Conservation (phyloP, 163 green algal genomes). For the Scenedesmus sp. region DNA sequence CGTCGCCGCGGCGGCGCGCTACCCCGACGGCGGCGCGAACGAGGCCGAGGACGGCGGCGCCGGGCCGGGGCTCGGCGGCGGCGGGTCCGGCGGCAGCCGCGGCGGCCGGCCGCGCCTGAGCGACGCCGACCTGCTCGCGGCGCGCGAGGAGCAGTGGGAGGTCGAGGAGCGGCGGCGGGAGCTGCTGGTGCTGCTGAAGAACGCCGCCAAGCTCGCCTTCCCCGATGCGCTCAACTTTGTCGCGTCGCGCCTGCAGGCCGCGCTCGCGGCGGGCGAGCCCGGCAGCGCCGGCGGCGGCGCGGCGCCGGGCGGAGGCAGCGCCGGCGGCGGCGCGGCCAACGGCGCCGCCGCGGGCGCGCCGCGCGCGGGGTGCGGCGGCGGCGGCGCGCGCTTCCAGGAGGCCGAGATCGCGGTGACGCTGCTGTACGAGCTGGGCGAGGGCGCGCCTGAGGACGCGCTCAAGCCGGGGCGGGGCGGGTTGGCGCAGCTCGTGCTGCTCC, state of each 20-base stretch:
- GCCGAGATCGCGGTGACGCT: constrained; percentile 83
- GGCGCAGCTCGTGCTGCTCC: constrained; percentile 65
- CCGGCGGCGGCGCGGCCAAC: not conserved
- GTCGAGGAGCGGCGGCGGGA: constrained; percentile 80
- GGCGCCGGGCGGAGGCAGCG: not conserved
- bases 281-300: not conserved
- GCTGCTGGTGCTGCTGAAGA: constrained; percentile 92
- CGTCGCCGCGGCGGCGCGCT: constrained; percentile 57
- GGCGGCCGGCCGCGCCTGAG: not conserved
- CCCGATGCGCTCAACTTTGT: constrained; percentile 66
- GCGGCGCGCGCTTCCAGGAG: constrained; percentile 47
- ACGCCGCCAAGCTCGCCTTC: constrained; percentile 75
- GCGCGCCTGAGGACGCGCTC: constrained; percentile 77
- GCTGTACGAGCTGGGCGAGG: constrained; percentile 94
- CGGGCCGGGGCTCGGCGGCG: too few species aligned
- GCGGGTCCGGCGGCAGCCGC: constrained; percentile 34
- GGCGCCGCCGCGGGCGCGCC: constrained; percentile 2
- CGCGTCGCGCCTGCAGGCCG: constrained; percentile 59
- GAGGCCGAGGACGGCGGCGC: constrained; percentile 7
- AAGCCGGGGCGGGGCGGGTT: constrained; percentile 71
- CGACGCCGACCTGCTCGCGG: constrained; percentile 33
- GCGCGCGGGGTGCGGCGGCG: not conserved
- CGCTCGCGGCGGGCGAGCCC: constrained; percentile 25
- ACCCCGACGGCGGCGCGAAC: constrained; percentile 47
- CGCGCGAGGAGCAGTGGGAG: constrained; percentile 45